A percentile compares a stretch with the other conserved stretches of the same genome.
Evolutionary conservation across 495 filamentous ascomycete genomes (phyloP).

Genomic region (Aspergillus conjunctus): DNA sequence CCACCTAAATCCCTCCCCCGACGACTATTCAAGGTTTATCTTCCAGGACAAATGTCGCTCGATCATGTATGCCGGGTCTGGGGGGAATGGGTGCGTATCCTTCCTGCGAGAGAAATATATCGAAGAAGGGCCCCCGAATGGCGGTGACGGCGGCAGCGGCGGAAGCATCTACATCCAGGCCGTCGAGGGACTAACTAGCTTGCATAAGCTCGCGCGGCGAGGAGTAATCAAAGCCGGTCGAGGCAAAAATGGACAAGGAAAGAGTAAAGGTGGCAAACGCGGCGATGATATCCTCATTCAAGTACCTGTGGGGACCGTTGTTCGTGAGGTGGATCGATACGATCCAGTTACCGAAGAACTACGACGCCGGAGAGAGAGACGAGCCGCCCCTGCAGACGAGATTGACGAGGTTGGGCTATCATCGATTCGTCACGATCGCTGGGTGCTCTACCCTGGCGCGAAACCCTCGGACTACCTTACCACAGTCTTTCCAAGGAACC

Average conservation of each 20-base stretch:
- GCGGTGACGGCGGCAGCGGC: constrained; percentile 89
- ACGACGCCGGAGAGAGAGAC: constrained; percentile 26
- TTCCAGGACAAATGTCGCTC: constrained; percentile 87
- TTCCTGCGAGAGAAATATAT: constrained; percentile 90
- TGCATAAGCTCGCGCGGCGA: constrained; percentile 86
- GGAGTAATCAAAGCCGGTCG: constrained; percentile 74
- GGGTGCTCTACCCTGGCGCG: constrained; percentile 80
- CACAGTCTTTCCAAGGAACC: constrained; percentile 61
- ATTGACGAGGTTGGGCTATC: constrained; percentile 35
- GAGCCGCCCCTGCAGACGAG: constrained; percentile 24
- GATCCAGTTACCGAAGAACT: constrained; percentile 75
- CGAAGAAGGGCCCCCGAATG: constrained; percentile 88
- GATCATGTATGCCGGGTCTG: constrained; percentile 71
- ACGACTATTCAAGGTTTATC: constrained; percentile 76
- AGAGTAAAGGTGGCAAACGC: constrained; percentile 72
- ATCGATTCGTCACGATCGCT: constrained; percentile 62
- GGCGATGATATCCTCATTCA: constrained; percentile 86
- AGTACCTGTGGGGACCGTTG: constrained; percentile 90
- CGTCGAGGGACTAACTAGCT: constrained; percentile 81
- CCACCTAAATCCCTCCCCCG: constrained; percentile 74
- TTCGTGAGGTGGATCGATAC: constrained; percentile 74
- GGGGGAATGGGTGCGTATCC: constrained; percentile 90
- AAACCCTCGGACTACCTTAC: constrained; percentile 65
- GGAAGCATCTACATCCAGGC: constrained; percentile 95
- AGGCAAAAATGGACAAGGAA: constrained; percentile 85